Evolutionary conservation across 371 early-diverging fungal species (phyloP).

Genomic region (Nematocida ironsii): DNA sequence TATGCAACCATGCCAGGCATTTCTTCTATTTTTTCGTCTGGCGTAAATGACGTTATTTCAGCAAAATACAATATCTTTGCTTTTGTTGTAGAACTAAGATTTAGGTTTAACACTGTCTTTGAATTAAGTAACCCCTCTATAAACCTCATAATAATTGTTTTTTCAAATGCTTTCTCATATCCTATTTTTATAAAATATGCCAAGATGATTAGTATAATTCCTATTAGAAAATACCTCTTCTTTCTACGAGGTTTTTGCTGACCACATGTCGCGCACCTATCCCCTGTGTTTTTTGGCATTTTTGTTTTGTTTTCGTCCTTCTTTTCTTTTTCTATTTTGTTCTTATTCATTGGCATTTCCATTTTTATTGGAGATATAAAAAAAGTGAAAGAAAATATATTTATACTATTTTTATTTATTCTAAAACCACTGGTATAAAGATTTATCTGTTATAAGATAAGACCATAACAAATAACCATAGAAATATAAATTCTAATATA

Average conservation of each 20-base stretch:
- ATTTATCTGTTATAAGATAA: too few species aligned
- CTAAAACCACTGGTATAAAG: too few species aligned
- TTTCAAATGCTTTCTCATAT: constrained; percentile 42
- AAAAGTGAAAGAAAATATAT: too few species aligned
- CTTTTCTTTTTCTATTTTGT: constrained; percentile 4
- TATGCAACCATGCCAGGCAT: constrained; percentile 36
- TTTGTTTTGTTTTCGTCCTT: not conserved
- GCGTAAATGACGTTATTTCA: constrained; percentile 21
- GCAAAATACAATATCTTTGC: constrained; percentile 29
- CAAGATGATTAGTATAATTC: not conserved
- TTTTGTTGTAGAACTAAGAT: constrained; percentile 36
- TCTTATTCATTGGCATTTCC: not conserved
- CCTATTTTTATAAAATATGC: constrained; percentile 7
- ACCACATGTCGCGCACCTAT: constrained; percentile 3
- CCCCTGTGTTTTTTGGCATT: not conserved
- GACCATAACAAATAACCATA: too few species aligned
- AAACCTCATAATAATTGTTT: constrained; percentile 8
- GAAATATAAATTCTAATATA: too few species aligned
- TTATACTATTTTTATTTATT: too few species aligned
- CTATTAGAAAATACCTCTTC: constrained; percentile 35
- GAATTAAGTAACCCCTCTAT: constrained; percentile 28
- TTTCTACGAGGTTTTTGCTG: constrained; percentile 35
- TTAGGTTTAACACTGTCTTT: constrained; percentile 16
- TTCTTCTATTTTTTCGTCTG: not conserved
- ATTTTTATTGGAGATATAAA: not conserved